Conservation (phyloP, 805 yeast species). For the Pichia kluyveri region DNA sequence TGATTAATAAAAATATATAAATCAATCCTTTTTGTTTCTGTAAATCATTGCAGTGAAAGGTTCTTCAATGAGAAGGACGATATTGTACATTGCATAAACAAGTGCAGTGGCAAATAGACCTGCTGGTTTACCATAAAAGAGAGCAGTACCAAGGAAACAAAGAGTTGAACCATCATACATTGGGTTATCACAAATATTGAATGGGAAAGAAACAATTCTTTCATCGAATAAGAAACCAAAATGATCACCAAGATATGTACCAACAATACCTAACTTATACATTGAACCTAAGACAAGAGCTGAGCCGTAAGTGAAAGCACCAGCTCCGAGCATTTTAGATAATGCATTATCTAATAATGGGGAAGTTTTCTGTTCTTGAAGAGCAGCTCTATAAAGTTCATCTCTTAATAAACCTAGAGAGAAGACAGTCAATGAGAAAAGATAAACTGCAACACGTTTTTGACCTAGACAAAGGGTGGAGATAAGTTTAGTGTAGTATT, state of each 20-base stretch:
- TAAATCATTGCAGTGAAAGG: constrained; percentile 93
- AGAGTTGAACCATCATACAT: constrained; percentile 93
- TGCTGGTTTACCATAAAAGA: constrained; percentile 83
- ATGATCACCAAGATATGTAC: constrained; percentile 95
- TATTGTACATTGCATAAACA: constrained; percentile 72
- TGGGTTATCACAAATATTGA: constrained; percentile 84
- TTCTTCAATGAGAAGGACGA: constrained; percentile 86
- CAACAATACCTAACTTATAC: constrained; percentile 91
- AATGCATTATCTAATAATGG: constrained; percentile 38
- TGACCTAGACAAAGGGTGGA: constrained; percentile 67
- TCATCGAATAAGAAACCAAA: constrained; percentile 91
- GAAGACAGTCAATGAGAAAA: constrained; percentile 77
- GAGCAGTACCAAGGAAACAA: constrained; percentile 83
- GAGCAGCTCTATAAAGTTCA: constrained; percentile 59
- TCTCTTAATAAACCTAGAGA: constrained; percentile 80
- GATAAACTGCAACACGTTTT: constrained; percentile 70
- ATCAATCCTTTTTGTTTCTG: constrained; percentile 27
- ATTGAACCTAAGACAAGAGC: constrained; percentile 74
- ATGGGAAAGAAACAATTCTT: constrained; percentile 88
- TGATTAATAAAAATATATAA: background rate
- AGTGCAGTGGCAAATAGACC: constrained; percentile 66
- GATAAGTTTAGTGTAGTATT: constrained; percentile 66
- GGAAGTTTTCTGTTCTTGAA: constrained; percentile 61
- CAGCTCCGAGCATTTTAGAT: constrained; percentile 36
- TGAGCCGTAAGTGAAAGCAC: constrained; percentile 60